phyloP scores from a whole-genome alignment of 2,329 filamentous ascomycete genomes.

The Zasmidium angulare region DNA sequence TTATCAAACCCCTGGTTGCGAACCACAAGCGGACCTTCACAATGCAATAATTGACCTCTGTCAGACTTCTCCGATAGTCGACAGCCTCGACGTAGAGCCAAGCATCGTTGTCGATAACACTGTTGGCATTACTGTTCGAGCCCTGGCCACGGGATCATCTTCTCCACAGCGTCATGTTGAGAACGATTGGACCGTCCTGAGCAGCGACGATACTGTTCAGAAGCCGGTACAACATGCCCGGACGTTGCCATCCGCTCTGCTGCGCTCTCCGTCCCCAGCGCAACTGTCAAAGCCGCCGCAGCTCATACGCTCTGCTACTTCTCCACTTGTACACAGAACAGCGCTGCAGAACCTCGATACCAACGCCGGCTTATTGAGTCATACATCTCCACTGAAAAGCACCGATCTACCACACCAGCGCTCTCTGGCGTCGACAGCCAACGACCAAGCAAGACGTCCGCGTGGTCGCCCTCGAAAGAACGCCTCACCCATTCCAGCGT shows the following conservation, averaged over 20 bases:
- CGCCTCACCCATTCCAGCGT: background rate
- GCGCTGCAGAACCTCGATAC: conserved; percentile 28
- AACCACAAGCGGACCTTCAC: too few species aligned
- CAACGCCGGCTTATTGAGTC: conserved; percentile 17
- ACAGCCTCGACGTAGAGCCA: background rate
- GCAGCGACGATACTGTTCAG: conserved; percentile 16
- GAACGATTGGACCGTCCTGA: conserved; percentile 14
- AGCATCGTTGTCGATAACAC: too few species aligned
- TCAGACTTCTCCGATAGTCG: conserved; percentile 9
- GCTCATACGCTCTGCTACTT: conserved; percentile 15
- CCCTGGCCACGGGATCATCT: background rate
- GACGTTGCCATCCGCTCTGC: background rate
- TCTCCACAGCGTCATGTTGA: background rate
- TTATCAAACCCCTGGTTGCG: too few species aligned
- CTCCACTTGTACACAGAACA: conserved; percentile 17
- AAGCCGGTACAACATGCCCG: background rate
- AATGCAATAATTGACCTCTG: conserved; percentile 9
- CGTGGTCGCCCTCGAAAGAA: conserved; percentile 28
- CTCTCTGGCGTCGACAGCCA: background rate
- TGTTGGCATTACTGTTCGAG: background rate
- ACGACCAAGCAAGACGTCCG: conserved; percentile 10
- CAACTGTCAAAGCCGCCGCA: background rate
- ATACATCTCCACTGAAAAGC: conserved; percentile 11
- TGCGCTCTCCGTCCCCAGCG: background rate
- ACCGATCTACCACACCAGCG: conserved; percentile 7